A percentile compares a stretch with the other conserved stretches of the same genome.
Conservation (phyloP, 768 basidiomycete species). For the Mycena haematopus region DNA sequence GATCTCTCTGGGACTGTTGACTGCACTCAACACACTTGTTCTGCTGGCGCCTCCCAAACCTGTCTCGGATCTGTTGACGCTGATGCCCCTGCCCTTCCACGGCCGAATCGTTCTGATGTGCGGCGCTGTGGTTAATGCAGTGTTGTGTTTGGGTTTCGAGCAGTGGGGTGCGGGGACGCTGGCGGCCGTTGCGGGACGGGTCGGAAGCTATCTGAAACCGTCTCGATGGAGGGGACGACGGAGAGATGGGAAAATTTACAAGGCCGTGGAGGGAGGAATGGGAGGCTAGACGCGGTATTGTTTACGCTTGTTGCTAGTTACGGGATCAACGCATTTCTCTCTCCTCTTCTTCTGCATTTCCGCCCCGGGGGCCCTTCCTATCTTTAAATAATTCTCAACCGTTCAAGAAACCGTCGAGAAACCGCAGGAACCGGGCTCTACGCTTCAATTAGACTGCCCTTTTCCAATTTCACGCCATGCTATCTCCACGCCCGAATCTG, state of each 20-base stretch:
- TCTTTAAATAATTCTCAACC: conserved; percentile 46
- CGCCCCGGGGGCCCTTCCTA: conserved; percentile 55
- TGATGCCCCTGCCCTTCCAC: conserved; percentile 74
- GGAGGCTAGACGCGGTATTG: conserved; percentile 29
- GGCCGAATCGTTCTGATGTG: conserved; percentile 71
- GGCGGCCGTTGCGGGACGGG: conserved; percentile 57
- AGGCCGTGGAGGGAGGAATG: conserved; percentile 81
- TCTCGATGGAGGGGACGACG: conserved; percentile 75
- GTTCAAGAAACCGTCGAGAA: conserved; percentile 45
- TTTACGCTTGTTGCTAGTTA: conserved; percentile 13
- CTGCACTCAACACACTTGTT: conserved; percentile 77
- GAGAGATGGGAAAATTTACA: conserved; percentile 74
- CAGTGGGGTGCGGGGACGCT: conserved; percentile 70
- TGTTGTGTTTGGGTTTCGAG: conserved; percentile 77
- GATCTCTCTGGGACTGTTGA: conserved; percentile 71
- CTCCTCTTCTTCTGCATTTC: conserved; percentile 35
- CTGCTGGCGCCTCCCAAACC: conserved; percentile 72
- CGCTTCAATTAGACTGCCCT: conserved; percentile 38
- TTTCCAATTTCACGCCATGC: conserved; percentile 43
- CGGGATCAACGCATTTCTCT: conserved; percentile 4
- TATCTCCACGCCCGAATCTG: conserved; percentile 39
- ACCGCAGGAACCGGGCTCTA: conserved; percentile 60
- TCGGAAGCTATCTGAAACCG: conserved; percentile 87
- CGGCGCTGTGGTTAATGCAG: conserved; percentile 73
- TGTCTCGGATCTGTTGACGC: conserved; percentile 68